Evolutionary conservation across 2,329 filamentous ascomycete species (phyloP).

Genomic region (Iodosphaeria phyllophila): DNA sequence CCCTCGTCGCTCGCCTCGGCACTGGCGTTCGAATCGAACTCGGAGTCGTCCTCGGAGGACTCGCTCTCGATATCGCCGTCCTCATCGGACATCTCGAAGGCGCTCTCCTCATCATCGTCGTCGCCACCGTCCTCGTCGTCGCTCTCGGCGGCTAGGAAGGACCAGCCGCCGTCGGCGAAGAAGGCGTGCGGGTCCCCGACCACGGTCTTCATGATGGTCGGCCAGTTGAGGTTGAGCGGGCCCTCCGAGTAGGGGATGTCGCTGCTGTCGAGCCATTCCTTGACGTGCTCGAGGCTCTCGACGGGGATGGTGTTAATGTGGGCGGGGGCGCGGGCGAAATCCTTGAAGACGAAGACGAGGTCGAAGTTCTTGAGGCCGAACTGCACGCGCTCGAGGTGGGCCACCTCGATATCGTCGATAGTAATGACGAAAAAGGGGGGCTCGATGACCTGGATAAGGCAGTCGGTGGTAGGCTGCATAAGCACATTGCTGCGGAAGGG

Average conservation of each 20-base stretch:
- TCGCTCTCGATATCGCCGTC: conserved; percentile 72
- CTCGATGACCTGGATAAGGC: conserved; percentile 89
- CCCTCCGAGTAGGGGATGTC: conserved; percentile 91
- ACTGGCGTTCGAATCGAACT: conserved; percentile 80
- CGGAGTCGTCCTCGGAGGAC: conserved; percentile 64
- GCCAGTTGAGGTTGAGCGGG: conserved; percentile 95
- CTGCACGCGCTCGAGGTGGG: conserved; percentile 86
- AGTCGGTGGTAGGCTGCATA: conserved; percentile 91
- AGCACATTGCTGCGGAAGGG: conserved; percentile 90
- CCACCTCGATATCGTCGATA: conserved; percentile 87
- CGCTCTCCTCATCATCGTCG: conserved; percentile 76
- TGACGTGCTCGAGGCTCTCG: conserved; percentile 83
- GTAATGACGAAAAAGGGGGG: conserved; percentile 94
- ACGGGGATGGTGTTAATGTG: conserved; percentile 98
- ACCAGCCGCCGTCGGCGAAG: conserved; percentile 91
- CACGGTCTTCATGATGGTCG: conserved; percentile 98
- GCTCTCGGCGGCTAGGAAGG: conserved; percentile 71
- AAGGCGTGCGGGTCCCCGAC: conserved; percentile 86
- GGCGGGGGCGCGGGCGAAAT: conserved; percentile 75
- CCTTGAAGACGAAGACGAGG: conserved; percentile 95
- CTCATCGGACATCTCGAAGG: conserved; percentile 76
- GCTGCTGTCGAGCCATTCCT: conserved; percentile 92
- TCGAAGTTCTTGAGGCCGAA: conserved; percentile 99
- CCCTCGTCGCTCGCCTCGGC: conserved; percentile 66
- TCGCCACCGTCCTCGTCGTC: conserved; percentile 67